Percentiles rank a stretch among this genome's conserved stretches.
Evolutionary conservation across 495 filamentous ascomycete genomes (phyloP).

Genomic region (Penicillium coprophilum): DNA sequence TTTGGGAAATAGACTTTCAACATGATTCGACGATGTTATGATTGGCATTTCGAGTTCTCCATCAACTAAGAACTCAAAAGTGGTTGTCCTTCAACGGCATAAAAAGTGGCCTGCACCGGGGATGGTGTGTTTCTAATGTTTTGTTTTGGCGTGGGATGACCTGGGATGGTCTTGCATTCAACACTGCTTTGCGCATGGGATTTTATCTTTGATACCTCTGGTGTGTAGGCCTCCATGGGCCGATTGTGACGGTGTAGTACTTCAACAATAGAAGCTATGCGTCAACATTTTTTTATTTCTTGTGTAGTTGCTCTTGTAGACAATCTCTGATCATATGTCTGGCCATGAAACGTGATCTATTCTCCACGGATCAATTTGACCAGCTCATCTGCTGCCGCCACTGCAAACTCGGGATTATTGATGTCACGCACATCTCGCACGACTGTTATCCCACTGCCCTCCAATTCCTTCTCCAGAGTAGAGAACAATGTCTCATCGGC

Average conservation of each 20-base stretch:
- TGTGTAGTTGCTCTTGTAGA: constrained; percentile 6
- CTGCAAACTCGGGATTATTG: constrained; percentile 48
- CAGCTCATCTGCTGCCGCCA: constrained; percentile 25
- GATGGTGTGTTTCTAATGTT: constrained; percentile 36
- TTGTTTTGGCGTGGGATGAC: constrained; percentile 38
- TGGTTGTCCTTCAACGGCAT: constrained; percentile 67
- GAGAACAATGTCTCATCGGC: constrained; percentile 49
- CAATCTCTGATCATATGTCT: background rate
- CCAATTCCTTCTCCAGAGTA: constrained; percentile 41
- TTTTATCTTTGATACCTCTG: constrained; percentile 31
- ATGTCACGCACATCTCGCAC: constrained; percentile 37
- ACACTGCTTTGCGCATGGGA: constrained; percentile 44
- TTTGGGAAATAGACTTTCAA: constrained; percentile 55
- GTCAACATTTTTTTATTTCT: constrained; percentile 5
- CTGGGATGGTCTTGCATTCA: constrained; percentile 51
- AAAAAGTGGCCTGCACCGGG: constrained; percentile 50
- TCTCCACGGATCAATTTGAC: constrained; percentile 14
- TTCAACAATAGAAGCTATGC: constrained; percentile 19
- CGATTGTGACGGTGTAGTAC: constrained; percentile 19
- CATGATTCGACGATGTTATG: constrained; percentile 64
- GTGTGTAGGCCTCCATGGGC: constrained; percentile 17
- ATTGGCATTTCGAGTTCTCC: constrained; percentile 48
- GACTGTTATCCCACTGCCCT: constrained; percentile 38
- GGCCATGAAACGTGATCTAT: background rate
- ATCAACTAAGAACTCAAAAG: constrained; percentile 53